Evolutionary conservation across 2,329 filamentous ascomycete species (phyloP).

Genomic region (Aspergillus tubingensis): DNA sequence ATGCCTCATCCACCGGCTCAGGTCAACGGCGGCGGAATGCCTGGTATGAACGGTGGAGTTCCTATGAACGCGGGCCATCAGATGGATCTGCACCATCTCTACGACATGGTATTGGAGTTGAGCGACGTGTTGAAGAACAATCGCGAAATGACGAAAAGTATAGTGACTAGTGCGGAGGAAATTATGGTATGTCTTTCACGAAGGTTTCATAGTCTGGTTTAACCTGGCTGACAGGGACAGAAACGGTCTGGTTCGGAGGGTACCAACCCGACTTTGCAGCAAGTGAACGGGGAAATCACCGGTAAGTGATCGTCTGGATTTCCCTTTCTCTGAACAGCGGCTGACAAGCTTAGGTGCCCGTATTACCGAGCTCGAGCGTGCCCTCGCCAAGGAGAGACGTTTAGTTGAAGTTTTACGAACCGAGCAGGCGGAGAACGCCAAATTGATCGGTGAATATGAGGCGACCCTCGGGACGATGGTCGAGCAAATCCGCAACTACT

Average conservation of each 20-base stretch:
- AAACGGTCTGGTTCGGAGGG: constrained; percentile 47
- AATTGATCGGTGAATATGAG: constrained; percentile 52
- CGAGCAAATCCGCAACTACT: constrained; percentile 54
- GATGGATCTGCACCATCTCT: constrained; percentile 54
- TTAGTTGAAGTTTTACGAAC: constrained; percentile 45
- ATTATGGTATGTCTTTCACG: constrained; percentile 44
- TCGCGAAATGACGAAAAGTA: constrained; percentile 51
- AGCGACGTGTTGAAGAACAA: constrained; percentile 53
- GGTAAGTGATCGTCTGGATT: constrained; percentile 30
- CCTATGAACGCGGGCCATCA: constrained; percentile 53
- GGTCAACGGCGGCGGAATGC: constrained; percentile 40
- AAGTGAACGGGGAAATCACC: constrained; percentile 47
- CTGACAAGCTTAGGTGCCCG: constrained; percentile 40
- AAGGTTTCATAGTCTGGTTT: neutral
- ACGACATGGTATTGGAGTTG: constrained; percentile 53
- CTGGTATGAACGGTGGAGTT: constrained; percentile 40
- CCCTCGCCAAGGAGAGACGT: constrained; percentile 49
- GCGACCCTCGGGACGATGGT: constrained; percentile 49
- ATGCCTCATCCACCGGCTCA: constrained; percentile 34
- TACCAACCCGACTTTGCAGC: constrained; percentile 42
- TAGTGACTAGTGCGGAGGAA: constrained; percentile 53
- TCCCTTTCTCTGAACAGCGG: neutral
- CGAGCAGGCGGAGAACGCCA: constrained; percentile 52
- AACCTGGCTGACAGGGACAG: constrained; percentile 27
- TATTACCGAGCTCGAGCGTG: constrained; percentile 52